Evolutionary conservation across 805 yeast species (phyloP), one percentile per base, ranked within the genome.

Genomic region (Metschnikowia proteae): DNA sequence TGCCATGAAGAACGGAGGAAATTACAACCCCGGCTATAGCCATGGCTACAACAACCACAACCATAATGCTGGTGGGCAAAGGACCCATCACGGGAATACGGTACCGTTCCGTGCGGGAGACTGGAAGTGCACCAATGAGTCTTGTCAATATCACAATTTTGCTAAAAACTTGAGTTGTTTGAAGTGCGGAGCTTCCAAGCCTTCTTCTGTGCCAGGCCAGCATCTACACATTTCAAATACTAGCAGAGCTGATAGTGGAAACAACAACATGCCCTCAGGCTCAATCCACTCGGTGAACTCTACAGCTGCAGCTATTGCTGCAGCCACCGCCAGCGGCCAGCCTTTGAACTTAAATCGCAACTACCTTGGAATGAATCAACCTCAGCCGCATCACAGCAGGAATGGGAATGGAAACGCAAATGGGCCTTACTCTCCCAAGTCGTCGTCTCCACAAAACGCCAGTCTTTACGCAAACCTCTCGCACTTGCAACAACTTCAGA

Each of bases 41-140:
- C 53, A 48, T 56, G 47, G 49, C 56, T 55, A 47, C 52, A 47
- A 42, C 33, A 54, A 57, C 45, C 50, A 50, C 38, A 40, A 43
- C 48, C 52, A 53, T 42, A 52, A 47, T 41, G 49, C 51, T 23
- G 54, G 46, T 13, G 52, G 44, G 38, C 51, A 45, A 10, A 47
- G 62, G n/a, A 36, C 49, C 6, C 61, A 59, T 45, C 60, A 62
- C 48, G 64, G 71, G 38, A 68, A 68, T 46, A 76, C 81, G 58
- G 95, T 91, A n/a, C 96, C 97, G 29, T 91, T 91, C 68, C 79
- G 97, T 59, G 97, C 97, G 3, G 97, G 97, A 45, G 97, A 90
- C 68, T 91, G 97, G 97, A 90, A 89, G 66, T 91, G 97, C 71
- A 74, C 80, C 27, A 82, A 79, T 54, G 91, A 85, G 47, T 73